A percentile compares a stretch with the other conserved stretches of the same genome.
phyloP scores from a whole-genome alignment of 768 basidiomycete species.

The Suillus tomentosus region DNA sequence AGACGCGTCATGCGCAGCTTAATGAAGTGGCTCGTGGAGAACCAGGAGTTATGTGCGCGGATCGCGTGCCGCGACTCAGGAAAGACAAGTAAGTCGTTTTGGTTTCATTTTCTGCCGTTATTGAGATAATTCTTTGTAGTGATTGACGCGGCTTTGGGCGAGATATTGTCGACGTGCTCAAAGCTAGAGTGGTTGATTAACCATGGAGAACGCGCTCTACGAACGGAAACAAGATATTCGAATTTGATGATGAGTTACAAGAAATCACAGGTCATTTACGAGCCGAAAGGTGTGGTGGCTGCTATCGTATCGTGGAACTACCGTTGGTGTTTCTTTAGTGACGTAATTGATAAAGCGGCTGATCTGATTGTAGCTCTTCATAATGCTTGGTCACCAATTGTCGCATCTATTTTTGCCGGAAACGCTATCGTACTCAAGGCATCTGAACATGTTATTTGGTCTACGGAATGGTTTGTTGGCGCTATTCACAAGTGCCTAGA shows the following conservation, averaged over 20 bases:
- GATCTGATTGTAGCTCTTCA: conserved; percentile 67
- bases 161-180: conserved; percentile 91
- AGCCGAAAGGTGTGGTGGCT: conserved; percentile 90
- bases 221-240: conserved; percentile 68
- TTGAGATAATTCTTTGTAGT: conserved; percentile 46
- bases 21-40: conserved; percentile 90
- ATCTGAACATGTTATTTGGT: conserved; percentile 93
- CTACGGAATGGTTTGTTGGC: conserved; percentile 78
- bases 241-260: conserved; percentile 78
- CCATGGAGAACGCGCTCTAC: conserved; percentile 77
- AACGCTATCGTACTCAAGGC: conserved; percentile 91
- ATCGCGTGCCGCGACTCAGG: conserved; percentile 94
- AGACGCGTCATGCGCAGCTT: conserved; percentile 84
- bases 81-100: conserved; percentile 67
- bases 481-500: conserved; percentile 76
- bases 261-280: conserved; percentile 76
- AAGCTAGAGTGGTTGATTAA: conserved; percentile 93
- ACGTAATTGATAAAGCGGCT: not conserved
- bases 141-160: conserved; percentile 91
- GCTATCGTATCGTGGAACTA: conserved; percentile 97
- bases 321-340: conserved; percentile 47
- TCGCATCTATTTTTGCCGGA: conserved; percentile 89
- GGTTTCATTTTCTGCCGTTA: conserved; percentile 2
- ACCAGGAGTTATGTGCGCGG: conserved; percentile 82
- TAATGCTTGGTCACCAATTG: conserved; percentile 91